Evolutionary conservation across 768 basidiomycete genomes (phyloP), one percentile per base, ranked within the genome.

Genomic region (Galerina marginata): DNA sequence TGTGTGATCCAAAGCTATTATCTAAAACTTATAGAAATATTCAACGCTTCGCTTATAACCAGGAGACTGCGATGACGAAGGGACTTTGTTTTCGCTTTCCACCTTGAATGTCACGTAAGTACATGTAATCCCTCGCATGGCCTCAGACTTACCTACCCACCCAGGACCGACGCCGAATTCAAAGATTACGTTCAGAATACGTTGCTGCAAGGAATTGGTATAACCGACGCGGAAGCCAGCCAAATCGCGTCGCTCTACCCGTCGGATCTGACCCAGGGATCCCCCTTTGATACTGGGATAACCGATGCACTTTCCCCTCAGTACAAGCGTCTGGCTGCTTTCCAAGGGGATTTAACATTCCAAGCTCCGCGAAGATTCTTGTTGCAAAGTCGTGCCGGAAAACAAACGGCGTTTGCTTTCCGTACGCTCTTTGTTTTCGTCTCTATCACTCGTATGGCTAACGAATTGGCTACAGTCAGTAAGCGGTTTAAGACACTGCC

Each of bases 241-340:
- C 61, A 67, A 15, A 53, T 83, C 14, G 60, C 74, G 10, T 33
- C 60, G 6, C 67, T 74, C 11, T 84, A 83, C 59, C 77, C 83
- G 1, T 59, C 67, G 0, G 75, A 81, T 52, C 62, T 75, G 1
- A 69, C 72, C 0, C 66, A 77, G 50, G 86, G 86, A 9, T 86
- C 84, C 1, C 86, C 86, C 0, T 88, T 80, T 59, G 75, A 75
- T 55, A 87, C 86, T 0, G 77, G 79, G 0, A n/a, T 66, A 40
- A 63, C 75, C 12, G 82, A 86, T 56, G 74, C 76, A 0, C 62
- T 81, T 3, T 76, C 79, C 2, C 77, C 81, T 0, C 72, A 74
- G 43, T 82, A 70, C 71, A 85, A 85, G 61, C 74, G 82, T 1
- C 59, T 84, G 9, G 79, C 83, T 2, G 72, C 83, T 0, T 70